phyloP scores from a whole-genome alignment of 192 early-diverging fungal species.

The Backusella tuberculispora region DNA sequence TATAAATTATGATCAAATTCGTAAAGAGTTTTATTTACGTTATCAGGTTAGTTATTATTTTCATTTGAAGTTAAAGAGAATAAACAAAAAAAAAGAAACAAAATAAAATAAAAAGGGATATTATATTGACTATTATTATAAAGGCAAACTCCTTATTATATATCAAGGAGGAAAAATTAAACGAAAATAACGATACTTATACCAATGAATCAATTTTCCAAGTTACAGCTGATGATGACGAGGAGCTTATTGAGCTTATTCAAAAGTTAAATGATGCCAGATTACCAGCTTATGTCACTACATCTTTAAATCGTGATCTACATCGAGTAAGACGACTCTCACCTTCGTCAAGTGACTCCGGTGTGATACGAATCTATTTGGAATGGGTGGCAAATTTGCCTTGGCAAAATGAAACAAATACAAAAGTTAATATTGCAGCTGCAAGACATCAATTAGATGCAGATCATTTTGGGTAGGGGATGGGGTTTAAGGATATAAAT shows the following conservation, averaged over 20 bases:
- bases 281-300: conserved; percentile 61
- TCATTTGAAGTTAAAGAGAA: too few relatives aligned
- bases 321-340: conserved; percentile 69
- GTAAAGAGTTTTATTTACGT: conserved; percentile 74
- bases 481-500: too few relatives aligned
- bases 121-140: neutral
- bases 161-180: neutral
- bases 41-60: conserved; percentile 59
- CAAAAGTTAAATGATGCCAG: conserved; percentile 58
- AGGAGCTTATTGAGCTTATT: conserved; percentile 66
- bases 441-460: conserved; percentile 72
- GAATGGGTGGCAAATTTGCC: conserved; percentile 80
- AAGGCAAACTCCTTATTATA: neutral
- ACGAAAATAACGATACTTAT: neutral
- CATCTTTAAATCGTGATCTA: conserved; percentile 64
- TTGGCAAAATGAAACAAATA: conserved; percentile 56
- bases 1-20: conserved; percentile 59
- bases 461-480: conserved; percentile 66
- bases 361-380: conserved; percentile 74
- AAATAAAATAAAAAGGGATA: too few relatives aligned
- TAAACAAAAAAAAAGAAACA: neutral
- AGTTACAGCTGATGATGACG: conserved; percentile 40
- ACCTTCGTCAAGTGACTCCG: conserved; percentile 75
- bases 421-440: conserved; percentile 61
- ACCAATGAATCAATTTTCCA: neutral